phyloP scores from a whole-genome alignment of 805 yeast species.

The Cyberlindnera samutprakarnensis region DNA sequence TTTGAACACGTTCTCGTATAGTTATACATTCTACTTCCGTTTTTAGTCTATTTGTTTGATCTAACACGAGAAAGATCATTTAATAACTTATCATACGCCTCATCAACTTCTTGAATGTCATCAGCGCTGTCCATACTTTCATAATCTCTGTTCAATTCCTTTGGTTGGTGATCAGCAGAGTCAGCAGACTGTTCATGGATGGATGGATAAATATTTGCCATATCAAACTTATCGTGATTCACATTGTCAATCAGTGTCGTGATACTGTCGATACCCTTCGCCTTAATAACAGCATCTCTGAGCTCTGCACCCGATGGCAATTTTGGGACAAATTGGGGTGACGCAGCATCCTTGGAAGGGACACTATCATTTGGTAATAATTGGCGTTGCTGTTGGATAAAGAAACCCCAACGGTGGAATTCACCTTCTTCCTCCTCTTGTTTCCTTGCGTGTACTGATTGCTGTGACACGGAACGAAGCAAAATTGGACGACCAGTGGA shows the following conservation, averaged over 20 bases:
- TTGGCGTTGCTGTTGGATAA: conserved; percentile 54
- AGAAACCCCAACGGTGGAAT: conserved; percentile 79
- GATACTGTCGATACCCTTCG: conserved; percentile 68
- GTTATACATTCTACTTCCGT: background rate
- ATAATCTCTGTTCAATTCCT: conserved; percentile 1
- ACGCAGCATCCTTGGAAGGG: conserved; percentile 5
- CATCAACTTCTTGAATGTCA: conserved; percentile 45
- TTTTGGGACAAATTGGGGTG: conserved; percentile 23
- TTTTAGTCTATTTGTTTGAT: conserved; percentile 33
- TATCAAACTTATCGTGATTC: conserved; percentile 41
- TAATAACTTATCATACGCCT: conserved; percentile 63
- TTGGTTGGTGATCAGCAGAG: background rate
- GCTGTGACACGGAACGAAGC: conserved; percentile 55
- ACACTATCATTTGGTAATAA: conserved; percentile 15
- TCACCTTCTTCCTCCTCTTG: conserved; percentile 93
- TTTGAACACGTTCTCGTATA: background rate
- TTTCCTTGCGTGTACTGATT: conserved; percentile 58
- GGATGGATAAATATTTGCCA: conserved; percentile 40
- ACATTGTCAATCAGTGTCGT: conserved; percentile 61
- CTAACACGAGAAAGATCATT: conserved; percentile 62
- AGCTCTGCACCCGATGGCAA: conserved; percentile 41
- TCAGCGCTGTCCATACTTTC: conserved; percentile 8
- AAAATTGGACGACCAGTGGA: conserved; percentile 67
- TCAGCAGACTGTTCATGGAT: conserved; percentile 11
- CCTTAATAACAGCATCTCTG: conserved; percentile 53